Evolutionary conservation across 352 stramenopile species (phyloP).

Genomic region (Plasmopara muralis): DNA sequence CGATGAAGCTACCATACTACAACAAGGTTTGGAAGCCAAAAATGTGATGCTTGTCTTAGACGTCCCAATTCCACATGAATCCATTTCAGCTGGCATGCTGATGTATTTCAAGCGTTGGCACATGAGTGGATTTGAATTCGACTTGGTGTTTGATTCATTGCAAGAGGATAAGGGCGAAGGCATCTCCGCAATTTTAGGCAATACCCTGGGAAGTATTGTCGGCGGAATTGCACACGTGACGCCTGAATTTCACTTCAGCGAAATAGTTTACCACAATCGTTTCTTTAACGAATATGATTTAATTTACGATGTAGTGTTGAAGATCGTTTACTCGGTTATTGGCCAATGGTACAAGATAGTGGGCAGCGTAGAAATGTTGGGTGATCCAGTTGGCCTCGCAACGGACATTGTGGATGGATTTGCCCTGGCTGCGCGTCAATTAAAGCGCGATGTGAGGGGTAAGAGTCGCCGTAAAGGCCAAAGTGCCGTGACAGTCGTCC

Average conservation of each 20-base stretch:
- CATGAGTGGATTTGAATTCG: slow-evolving; percentile 63
- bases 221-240: slow-evolving; percentile 82
- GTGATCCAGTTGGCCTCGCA: slow-evolving; percentile 74
- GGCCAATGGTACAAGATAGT: slow-evolving; percentile 88
- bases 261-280: slow-evolving; percentile 67
- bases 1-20: slow-evolving; percentile 56
- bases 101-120: slow-evolving; percentile 81
- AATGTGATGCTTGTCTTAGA: slow-evolving; percentile 46
- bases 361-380: slow-evolving; percentile 77
- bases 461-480: slow-evolving; percentile 79
- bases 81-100: slow-evolving; percentile 43
- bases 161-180: slow-evolving; percentile 75
- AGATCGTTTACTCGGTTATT: slow-evolving; percentile 68
- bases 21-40: slow-evolving; percentile 61
- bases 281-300: slow-evolving; percentile 87
- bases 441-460: slow-evolving; percentile 73
- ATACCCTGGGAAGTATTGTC: slow-evolving; percentile 81
- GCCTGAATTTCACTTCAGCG: slow-evolving; percentile 67
- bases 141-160: slow-evolving; percentile 79
- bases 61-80: slow-evolving; percentile 43
- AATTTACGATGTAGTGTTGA: slow-evolving; percentile 60
- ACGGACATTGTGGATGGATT: slow-evolving; percentile 85
- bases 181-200: slow-evolving; percentile 72
- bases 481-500: slow-evolving; percentile 68
- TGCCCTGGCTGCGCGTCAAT: slow-evolving; percentile 62